Base-by-base conservation (phyloP, 495 filamentous ascomycete species). In the Penicillium canescens region DNA sequence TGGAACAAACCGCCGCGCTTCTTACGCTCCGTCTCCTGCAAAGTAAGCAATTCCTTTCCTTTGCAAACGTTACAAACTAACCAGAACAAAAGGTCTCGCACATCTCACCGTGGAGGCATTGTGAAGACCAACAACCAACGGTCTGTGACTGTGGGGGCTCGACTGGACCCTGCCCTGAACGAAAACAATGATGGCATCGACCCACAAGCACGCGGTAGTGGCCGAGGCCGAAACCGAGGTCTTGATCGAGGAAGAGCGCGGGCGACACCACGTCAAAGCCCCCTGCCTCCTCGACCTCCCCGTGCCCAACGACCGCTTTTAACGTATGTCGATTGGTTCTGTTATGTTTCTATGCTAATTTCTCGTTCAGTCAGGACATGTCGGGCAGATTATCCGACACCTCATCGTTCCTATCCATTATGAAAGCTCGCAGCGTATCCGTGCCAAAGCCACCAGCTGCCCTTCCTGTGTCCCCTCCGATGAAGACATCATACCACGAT, bases 121-220 rank as follows among this genome's bases (percentile, higher is more conserved):
- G 28, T 31, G 5, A 31, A 31, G 28, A 31, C 28, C 28, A 31
- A 31, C 28, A 10, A 10, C 18, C 14, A 12, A 23, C 21, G 41
- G 4, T 43, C 49, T 2, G 21, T 16, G 6, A 26, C 41, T 20
- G 20, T 42, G n/a, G 43, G 9, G 13, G 26, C 47, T 37, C 33
- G 55, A 14, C 44, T 57, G 9, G 61, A 68, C 37, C 64, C 66
- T 40, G 63, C 68, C 0, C 46, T 71, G 4, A 62, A 64, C 20
- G 38, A 21, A 18, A 62, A 67, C 23, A 67, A 58, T 9, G 42
- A 34, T 8, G 44, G 35, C 18, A 37, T n/a, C 6, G 49, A 43
- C 6, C 21, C 42, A 10, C 28, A 31, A 21, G 11, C 42, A 12
- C 37, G 28, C 6, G 43, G 16, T 20, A 23, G 36, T 20, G 51